Percentiles rank a stretch among this genome's conserved stretches.
phyloP scores from a whole-genome alignment of 2,329 filamentous ascomycete species.

The Grosmannia huntii region DNA sequence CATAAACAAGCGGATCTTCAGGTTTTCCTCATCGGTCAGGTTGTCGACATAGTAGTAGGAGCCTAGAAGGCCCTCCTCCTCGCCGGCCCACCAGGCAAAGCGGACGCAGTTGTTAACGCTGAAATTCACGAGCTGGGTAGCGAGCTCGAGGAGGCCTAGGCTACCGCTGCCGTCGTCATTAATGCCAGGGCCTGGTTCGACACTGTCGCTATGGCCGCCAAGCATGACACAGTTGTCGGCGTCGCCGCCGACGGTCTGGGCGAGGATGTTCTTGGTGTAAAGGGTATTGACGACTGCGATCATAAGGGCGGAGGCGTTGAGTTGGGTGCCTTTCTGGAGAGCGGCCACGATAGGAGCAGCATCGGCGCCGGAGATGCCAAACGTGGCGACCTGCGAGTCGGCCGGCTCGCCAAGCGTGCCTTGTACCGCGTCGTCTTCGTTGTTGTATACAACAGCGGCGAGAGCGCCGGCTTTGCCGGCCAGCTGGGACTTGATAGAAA shows the following conservation, averaged over 20 bases:
- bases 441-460: constrained; percentile 65
- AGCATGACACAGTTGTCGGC: constrained; percentile 52
- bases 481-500: constrained; percentile 55
- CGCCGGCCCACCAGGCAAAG: constrained; percentile 56
- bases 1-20: constrained; percentile 52
- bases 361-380: constrained; percentile 49
- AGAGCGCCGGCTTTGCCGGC: constrained; percentile 58
- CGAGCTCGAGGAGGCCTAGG: constrained; percentile 48
- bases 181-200: constrained; percentile 54
- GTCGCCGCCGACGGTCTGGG: constrained; percentile 47
- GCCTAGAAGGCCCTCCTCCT: constrained; percentile 52
- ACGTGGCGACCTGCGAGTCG: constrained; percentile 50
- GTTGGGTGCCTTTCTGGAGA: constrained; percentile 32
- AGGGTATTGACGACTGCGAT: constrained; percentile 42
- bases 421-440: constrained; percentile 44
- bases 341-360: constrained; percentile 42
- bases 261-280: constrained; percentile 46
- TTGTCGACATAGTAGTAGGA: constrained; percentile 48
- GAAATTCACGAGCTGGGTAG: constrained; percentile 43
- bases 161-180: constrained; percentile 67
- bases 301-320: constrained; percentile 49
- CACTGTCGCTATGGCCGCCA: constrained; percentile 51
- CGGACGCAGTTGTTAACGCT: constrained; percentile 51
- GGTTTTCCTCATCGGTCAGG: constrained; percentile 42
- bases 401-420: constrained; percentile 56